phyloP scores from a whole-genome alignment of 2,329 filamentous ascomycete species.

The Helotiales sp. region DNA sequence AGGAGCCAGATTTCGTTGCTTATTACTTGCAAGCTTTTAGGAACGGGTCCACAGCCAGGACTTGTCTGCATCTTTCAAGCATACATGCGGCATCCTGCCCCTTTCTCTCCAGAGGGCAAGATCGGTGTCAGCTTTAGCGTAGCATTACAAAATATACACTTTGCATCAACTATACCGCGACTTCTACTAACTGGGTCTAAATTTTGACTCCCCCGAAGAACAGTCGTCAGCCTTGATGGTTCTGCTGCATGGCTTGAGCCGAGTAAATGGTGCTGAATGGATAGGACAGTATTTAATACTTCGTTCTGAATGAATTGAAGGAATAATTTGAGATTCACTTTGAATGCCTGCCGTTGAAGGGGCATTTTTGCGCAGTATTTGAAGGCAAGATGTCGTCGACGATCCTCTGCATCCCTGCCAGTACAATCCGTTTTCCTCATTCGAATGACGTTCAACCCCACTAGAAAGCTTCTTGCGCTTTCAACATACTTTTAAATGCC shows the following conservation, averaged over 20 bases:
- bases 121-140: background rate
- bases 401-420: background rate
- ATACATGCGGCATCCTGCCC: background rate
- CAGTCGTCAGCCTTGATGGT: too few relatives aligned
- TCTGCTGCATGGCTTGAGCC: background rate
- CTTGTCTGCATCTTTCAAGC: background rate
- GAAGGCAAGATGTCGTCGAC: background rate
- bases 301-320: background rate
- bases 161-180: background rate
- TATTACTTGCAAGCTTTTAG: background rate
- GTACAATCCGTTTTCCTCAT: too few relatives aligned
- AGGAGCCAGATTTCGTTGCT: background rate
- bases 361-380: background rate
- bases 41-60: background rate
- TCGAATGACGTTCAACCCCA: slow-evolving; percentile 11
- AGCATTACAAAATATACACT: background rate
- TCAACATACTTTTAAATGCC: slow-evolving; percentile 31
- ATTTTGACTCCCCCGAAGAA: too few relatives aligned
- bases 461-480: slow-evolving; percentile 11
- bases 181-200: too few relatives aligned
- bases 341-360: background rate
- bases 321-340: background rate
- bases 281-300: background rate
- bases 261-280: background rate
- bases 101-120: background rate